Percentiles rank a stretch among this genome's conserved stretches.
Conservation (phyloP, 2,329 filamentous ascomycete species). For the Knufia petricola region DNA sequence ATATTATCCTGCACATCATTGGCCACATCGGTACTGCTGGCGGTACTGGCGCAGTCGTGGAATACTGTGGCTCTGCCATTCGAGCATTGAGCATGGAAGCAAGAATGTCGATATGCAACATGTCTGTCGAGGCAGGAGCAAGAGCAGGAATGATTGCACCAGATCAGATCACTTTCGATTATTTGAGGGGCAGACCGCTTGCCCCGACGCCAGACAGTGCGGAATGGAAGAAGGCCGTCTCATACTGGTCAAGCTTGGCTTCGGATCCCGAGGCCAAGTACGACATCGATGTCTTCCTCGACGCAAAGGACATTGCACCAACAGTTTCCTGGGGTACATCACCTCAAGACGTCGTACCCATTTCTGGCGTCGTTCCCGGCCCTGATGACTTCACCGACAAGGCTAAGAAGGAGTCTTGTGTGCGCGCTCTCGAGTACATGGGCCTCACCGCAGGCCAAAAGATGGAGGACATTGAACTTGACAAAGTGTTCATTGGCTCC, state of each 20-base stretch:
- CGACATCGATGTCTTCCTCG: constrained; percentile 79
- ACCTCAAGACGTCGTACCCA: constrained; percentile 90
- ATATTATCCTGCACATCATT: constrained; percentile 86
- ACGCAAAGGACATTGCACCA: constrained; percentile 84
- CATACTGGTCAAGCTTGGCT: constrained; percentile 78
- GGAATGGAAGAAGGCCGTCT: constrained; percentile 80
- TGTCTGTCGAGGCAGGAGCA: constrained; percentile 94
- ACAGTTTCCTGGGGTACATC: constrained; percentile 96
- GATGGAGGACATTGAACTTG: constrained; percentile 83
- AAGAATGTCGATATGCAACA: constrained; percentile 98
- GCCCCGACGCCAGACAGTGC: constrained; percentile 74
- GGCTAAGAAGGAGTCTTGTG: constrained; percentile 68
- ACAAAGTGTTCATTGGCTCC: constrained; percentile 97
- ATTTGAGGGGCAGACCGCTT: constrained; percentile 82
- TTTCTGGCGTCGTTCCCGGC: constrained; percentile 80
- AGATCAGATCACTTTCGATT: constrained; percentile 87
- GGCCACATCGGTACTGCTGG: constrained; percentile 90
- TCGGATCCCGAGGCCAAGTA: constrained; percentile 84
- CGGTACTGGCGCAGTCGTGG: constrained; percentile 88
- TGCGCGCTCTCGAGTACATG: constrained; percentile 90
- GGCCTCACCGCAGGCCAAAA: constrained; percentile 74
- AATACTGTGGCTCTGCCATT: constrained; percentile 94
- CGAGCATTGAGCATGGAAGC: constrained; percentile 86
- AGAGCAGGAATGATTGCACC: constrained; percentile 95
- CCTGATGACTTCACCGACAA: constrained; percentile 77